A percentile compares a stretch with the other conserved stretches of the same genome.
Conservation (phyloP, 768 basidiomycete species). For the Psilocybe sp. region DNA sequence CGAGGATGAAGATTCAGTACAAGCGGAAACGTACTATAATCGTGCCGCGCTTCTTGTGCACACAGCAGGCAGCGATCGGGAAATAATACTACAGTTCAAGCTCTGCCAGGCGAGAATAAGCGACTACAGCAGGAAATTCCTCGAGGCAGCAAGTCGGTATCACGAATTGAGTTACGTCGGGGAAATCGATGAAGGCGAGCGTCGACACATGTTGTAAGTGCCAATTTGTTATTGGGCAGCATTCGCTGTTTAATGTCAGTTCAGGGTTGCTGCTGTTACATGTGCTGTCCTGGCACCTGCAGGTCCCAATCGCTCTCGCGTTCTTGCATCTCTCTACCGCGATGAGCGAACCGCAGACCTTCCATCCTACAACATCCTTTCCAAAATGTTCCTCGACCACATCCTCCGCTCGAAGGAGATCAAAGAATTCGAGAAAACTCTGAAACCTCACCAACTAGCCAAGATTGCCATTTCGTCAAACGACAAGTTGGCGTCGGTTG, state of each 20-base stretch:
- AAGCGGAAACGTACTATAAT: constrained; percentile 98
- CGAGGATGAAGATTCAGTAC: constrained; percentile 95
- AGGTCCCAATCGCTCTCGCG: constrained; percentile 91
- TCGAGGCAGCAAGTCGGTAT: constrained; percentile 91
- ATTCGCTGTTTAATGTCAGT: constrained; percentile 1
- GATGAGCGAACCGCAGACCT: constrained; percentile 87
- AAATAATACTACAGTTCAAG: constrained; percentile 82
- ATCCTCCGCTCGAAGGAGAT: constrained; percentile 90
- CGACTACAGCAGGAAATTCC: constrained; percentile 88
- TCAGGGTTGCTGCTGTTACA: constrained; percentile 85
- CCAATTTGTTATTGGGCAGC: background rate
- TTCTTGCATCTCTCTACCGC: constrained; percentile 88
- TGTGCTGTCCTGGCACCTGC: constrained; percentile 97
- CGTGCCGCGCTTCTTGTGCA: constrained; percentile 90
- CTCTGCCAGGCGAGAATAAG: constrained; percentile 92
- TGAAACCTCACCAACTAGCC: constrained; percentile 94
- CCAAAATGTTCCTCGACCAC: constrained; percentile 98
- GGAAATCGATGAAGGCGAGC: constrained; percentile 92
- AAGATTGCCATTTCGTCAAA: constrained; percentile 82
- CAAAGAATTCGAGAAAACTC: constrained; percentile 81
- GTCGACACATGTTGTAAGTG: constrained; percentile 83
- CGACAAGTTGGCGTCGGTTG: constrained; percentile 70
- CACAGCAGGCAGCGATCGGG: constrained; percentile 65
- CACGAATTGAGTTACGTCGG: constrained; percentile 92
- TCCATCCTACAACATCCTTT: constrained; percentile 83